Conservation (phyloP, 768 basidiomycete genomes). For the Lentinula sp. region DNA sequence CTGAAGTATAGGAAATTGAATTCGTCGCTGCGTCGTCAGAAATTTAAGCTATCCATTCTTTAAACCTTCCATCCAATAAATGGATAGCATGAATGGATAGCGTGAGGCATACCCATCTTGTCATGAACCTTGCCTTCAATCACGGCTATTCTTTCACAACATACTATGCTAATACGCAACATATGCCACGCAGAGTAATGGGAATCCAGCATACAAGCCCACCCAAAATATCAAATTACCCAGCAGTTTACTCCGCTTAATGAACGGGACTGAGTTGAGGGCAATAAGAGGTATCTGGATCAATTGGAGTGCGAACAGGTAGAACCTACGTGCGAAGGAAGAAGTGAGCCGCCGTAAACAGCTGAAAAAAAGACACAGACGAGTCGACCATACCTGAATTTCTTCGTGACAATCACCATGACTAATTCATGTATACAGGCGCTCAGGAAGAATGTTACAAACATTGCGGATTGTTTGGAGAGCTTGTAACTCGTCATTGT, state of each 20-base stretch:
- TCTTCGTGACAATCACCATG: conserved; percentile 92
- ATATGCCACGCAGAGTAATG: conserved; percentile 81
- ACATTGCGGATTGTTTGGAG: conserved; percentile 77
- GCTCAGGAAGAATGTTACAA: conserved; percentile 87
- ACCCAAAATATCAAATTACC: conserved; percentile 92
- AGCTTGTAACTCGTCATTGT: conserved; percentile 73
- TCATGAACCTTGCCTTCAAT: too few relatives aligned
- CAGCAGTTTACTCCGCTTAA: conserved; percentile 77
- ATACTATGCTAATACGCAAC: conserved; percentile 38
- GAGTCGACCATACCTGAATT: conserved; percentile 76
- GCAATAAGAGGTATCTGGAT: conserved; percentile 90
- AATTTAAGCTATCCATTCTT: too few relatives aligned
- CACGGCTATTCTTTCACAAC: too few relatives aligned
- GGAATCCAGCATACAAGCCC: conserved; percentile 89
- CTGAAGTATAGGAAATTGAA: too few relatives aligned
- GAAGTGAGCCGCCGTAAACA: neutral
- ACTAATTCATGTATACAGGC: conserved; percentile 91
- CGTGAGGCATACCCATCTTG: too few relatives aligned
- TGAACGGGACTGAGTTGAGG: conserved; percentile 65
- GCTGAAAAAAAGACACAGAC: conserved; percentile 23
- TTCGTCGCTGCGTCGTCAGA: too few relatives aligned
- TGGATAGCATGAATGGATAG: too few relatives aligned
- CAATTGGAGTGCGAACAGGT: conserved; percentile 39
- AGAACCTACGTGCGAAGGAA: conserved; percentile 33
- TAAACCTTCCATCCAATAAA: too few relatives aligned